Base-by-base conservation (phyloP, 768 basidiomycete genomes). In the Rickenella mellea region DNA sequence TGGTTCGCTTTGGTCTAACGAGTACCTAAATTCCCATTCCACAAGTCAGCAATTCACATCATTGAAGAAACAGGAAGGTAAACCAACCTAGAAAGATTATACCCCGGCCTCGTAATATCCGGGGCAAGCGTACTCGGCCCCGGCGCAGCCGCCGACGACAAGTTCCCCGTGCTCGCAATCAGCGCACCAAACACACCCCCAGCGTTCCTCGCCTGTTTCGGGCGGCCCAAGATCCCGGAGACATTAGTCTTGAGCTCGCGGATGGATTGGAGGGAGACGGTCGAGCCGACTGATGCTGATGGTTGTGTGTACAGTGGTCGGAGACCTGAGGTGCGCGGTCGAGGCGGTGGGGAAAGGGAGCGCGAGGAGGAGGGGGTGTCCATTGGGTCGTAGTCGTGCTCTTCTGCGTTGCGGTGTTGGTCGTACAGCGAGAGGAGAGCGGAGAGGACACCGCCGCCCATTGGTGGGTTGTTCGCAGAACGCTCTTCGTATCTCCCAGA, bases 171-270 rank as follows among this genome's bases (percentile, higher is more conserved):
- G 43, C 78, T 76, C 6, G 80, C 74, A 17, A 91, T 77, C 27
- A 90, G 69, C 4, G 83, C 71, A 1, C 81, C 84, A 45, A 83
- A 70, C 2, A 81, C 81, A 5, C 81, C 80, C 0, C 67, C 81
- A 17, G 67, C 68, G 48, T 62, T 77, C 45, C 69, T 62, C 11
- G 71, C 67, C 35, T 67, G 60, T 5, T 62, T 38, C 4, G 61
- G 60, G 6, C 58, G 51, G 2, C 15, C 12, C 5, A 29, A 10
- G 51, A 47, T 9, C 36, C 41, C 10, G 32, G 30, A n/a, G 41
- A 43, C 24, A 39, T 42, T 20, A 29, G 40, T n/a, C 6, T 24
- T 41, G 43, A 31, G 44, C 3, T 8, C 39, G 30, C 17, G 32
- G 45, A n/a, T 44, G 7, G 43, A 12, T 20, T n/a, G 25, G 21